Conservation (phyloP, 345 rosid species). For the Limnanthes douglasii region DNA sequence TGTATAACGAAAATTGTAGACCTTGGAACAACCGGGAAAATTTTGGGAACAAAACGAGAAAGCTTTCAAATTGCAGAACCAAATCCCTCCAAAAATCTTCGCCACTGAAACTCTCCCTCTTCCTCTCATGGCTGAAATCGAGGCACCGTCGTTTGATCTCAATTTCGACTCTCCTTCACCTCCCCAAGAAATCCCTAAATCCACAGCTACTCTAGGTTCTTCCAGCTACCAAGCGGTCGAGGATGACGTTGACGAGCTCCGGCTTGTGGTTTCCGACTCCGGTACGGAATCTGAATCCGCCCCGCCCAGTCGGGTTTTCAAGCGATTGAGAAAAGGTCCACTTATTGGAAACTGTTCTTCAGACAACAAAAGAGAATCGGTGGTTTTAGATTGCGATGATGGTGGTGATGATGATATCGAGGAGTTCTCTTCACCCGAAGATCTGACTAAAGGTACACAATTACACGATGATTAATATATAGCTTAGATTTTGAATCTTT, state of each 20-base stretch:
- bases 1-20: too few species aligned
- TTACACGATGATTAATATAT: neutral
- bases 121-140: slow-evolving; percentile 43
- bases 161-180: slow-evolving; percentile 33
- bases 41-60: too few species aligned
- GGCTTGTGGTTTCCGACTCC: slow-evolving; percentile 24
- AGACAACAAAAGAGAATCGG: slow-evolving; percentile 7
- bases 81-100: slow-evolving; percentile 7
- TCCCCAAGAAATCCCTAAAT: neutral
- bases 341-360: neutral
- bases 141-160: slow-evolving; percentile 82
- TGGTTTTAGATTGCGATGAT: slow-evolving; percentile 4
- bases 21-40: too few species aligned
- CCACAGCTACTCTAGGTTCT: slow-evolving; percentile 5
- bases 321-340: slow-evolving; percentile 46
- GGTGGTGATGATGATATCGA: slow-evolving; percentile 61
- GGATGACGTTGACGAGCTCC: slow-evolving; percentile 10
- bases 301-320: slow-evolving; percentile 28
- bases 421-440: slow-evolving; percentile 68
- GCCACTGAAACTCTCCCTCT: slow-evolving; percentile 8
- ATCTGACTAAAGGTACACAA: slow-evolving; percentile 21
- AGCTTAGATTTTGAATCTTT: neutral
- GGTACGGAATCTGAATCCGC: slow-evolving; percentile 21
- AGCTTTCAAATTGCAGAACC: too few species aligned
- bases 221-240: neutral